phyloP scores from a whole-genome alignment of 208 protist genomes.

The Acanthamoeba lenticulata region DNA sequence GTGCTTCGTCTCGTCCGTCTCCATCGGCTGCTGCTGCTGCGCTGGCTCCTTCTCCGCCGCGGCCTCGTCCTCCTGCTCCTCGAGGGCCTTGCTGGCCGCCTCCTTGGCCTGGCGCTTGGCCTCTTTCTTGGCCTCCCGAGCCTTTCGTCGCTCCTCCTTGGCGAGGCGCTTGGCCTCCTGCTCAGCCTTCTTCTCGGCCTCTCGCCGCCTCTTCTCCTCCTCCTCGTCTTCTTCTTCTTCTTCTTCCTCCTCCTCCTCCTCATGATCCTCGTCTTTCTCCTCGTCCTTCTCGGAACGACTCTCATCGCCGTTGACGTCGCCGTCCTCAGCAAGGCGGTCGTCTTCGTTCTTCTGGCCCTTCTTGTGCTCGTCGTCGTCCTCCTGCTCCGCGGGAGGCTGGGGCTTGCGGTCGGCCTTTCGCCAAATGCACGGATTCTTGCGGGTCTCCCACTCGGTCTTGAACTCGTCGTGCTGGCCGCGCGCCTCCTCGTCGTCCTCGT shows the following conservation, averaged over 20 bases:
- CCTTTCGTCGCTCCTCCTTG: too few species aligned
- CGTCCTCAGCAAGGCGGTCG: neutral
- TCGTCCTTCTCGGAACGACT: too few species aligned
- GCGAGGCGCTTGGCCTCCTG: too few species aligned
- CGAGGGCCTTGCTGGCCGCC: too few species aligned
- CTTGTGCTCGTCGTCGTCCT: neutral
- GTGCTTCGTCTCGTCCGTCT: neutral
- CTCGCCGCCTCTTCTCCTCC: too few species aligned
- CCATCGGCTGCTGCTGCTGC: neutral
- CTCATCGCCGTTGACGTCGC: neutral
- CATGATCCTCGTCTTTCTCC: neutral
- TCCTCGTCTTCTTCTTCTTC: neutral
- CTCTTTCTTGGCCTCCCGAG: too few species aligned
- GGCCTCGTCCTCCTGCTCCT: neutral
- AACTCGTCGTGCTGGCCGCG: constrained; percentile 16
- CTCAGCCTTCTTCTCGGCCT: too few species aligned
- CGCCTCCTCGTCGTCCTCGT: neutral
- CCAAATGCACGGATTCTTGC: neutral
- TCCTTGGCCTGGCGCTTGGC: neutral
- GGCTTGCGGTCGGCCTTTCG: neutral
- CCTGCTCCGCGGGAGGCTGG: neutral
- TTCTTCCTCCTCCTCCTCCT: neutral
- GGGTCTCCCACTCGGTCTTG: constrained; percentile 16
- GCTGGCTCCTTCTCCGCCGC: neutral
- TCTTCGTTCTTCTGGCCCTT: neutral